Percentiles rank a stretch among this genome's conserved stretches.
These are phyloP conservation scores for Colletotrichum shisoi DNA, from an alignment of 2,329 filamentous ascomycete species.

Conservation along the genomic window DNA sequence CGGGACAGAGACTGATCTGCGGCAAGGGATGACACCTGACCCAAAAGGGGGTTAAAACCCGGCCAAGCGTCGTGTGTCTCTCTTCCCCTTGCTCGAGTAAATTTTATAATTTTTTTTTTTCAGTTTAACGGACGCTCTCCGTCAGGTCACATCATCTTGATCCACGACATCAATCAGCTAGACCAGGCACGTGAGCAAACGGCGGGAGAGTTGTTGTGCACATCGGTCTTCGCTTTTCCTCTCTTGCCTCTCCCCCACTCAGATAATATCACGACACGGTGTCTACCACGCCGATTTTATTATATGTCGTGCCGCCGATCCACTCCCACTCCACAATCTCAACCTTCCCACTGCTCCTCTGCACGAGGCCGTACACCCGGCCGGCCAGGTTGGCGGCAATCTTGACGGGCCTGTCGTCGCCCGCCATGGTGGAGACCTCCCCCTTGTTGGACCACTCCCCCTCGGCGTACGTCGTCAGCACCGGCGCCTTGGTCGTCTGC, in stretches of 20 bases:
- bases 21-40: no score
- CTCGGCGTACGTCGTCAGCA: constrained; percentile 17
- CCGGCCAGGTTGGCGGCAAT: constrained; percentile 33
- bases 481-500: constrained; percentile 6
- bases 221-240: not conserved
- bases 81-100: no score
- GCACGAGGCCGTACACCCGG: constrained; percentile 34
- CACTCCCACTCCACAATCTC: constrained; percentile 37
- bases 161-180: no score
- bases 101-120: no score
- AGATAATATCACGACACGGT: constrained; percentile 8
- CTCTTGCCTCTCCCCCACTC: no score
- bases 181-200: no score
- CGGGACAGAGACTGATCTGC: no score
- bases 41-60: no score
- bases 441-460: constrained; percentile 31
- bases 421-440: constrained; percentile 24
- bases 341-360: constrained; percentile 21
- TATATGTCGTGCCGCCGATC: constrained; percentile 38
- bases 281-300: constrained; percentile 31
- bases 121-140: no score
- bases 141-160: no score
- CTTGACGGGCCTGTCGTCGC: constrained; percentile 26
- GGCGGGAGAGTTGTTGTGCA: not conserved
- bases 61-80: no score